Conservation (phyloP, 2,329 filamentous ascomycete genomes). For the Malbranchea cinnamomea region DNA sequence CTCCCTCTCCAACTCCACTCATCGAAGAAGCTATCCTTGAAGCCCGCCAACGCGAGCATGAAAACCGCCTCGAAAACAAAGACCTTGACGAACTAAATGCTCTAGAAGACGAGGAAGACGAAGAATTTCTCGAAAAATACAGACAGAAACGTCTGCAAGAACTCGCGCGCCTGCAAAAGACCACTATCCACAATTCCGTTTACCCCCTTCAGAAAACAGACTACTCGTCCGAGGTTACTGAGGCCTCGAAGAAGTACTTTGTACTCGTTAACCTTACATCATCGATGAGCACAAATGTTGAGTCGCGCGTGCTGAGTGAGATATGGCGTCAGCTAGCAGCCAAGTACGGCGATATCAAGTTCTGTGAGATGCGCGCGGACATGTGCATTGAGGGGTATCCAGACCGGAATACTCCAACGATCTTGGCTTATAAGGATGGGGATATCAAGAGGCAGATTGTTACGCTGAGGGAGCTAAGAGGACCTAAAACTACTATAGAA, state of each 20-base stretch:
- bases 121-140: conserved; percentile 77
- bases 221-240: conserved; percentile 80
- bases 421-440: conserved; percentile 80
- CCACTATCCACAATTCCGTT: conserved; percentile 73
- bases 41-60: conserved; percentile 68
- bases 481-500: conserved; percentile 52
- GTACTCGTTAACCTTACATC: conserved; percentile 71
- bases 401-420: conserved; percentile 85
- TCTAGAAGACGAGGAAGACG: conserved; percentile 90
- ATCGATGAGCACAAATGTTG: conserved; percentile 61
- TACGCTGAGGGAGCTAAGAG: conserved; percentile 68
- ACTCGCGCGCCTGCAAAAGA: conserved; percentile 57
- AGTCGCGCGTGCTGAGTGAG: conserved; percentile 69
- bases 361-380: conserved; percentile 84
- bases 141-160: conserved; percentile 74
- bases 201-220: conserved; percentile 92
- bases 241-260: conserved; percentile 57
- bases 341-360: conserved; percentile 90
- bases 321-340: conserved; percentile 71
- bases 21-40: conserved; percentile 89
- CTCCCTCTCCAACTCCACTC: conserved; percentile 83
- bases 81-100: conserved; percentile 87
- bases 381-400: conserved; percentile 96
- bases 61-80: conserved; percentile 86
- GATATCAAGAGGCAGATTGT: conserved; percentile 86